A percentile compares a stretch with the other conserved stretches of the same genome.
These are phyloP conservation scores for Aureobasidium sp. DNA, from an alignment of 2,329 filamentous ascomycete species.

Conservation along the genomic window DNA sequence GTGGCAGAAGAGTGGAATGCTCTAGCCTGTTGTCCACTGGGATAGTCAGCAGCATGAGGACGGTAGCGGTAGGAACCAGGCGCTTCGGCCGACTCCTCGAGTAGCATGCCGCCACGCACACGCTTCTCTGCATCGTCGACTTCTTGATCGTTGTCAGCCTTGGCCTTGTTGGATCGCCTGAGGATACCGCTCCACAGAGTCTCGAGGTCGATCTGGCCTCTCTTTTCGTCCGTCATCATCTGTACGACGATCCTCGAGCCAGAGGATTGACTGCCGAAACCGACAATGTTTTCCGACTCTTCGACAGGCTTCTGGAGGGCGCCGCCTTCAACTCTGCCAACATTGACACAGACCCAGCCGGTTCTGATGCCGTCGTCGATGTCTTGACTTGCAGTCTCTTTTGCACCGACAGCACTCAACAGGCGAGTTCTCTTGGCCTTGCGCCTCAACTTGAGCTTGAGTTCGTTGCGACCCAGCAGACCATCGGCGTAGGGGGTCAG, in stretches of 20 bases:
- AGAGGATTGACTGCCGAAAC: conserved; percentile 57
- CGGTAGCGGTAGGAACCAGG: conserved; percentile 1
- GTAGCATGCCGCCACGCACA: conserved; percentile 2
- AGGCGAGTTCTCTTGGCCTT: conserved; percentile 75
- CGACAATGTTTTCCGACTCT: conserved; percentile 50
- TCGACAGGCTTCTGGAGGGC: conserved; percentile 36
- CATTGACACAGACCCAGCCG: conserved; percentile 92
- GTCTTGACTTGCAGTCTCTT: conserved; percentile 46
- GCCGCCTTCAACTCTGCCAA: conserved; percentile 63
- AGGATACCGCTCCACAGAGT: conserved; percentile 49
- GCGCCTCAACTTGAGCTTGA: conserved; percentile 76
- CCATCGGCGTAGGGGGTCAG: conserved; percentile 76
- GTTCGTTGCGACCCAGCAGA: conserved; percentile 76
- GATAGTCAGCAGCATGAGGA: background rate
- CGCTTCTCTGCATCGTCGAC: conserved; percentile 9
- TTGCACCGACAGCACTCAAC: conserved; percentile 60
- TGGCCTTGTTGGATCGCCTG: conserved; percentile 31
- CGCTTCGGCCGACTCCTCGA: background rate
- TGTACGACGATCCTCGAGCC: conserved; percentile 60
- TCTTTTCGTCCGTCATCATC: conserved; percentile 62
- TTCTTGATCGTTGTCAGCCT: conserved; percentile 14
- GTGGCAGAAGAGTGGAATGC: conserved; percentile 7
- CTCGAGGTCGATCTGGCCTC: conserved; percentile 58
- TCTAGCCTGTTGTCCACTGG: conserved; percentile 3
- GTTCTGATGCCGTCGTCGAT: conserved; percentile 81